Base-by-base conservation (phyloP, 2,329 filamentous ascomycete species). In the Plectosphaerella cucumerina region DNA sequence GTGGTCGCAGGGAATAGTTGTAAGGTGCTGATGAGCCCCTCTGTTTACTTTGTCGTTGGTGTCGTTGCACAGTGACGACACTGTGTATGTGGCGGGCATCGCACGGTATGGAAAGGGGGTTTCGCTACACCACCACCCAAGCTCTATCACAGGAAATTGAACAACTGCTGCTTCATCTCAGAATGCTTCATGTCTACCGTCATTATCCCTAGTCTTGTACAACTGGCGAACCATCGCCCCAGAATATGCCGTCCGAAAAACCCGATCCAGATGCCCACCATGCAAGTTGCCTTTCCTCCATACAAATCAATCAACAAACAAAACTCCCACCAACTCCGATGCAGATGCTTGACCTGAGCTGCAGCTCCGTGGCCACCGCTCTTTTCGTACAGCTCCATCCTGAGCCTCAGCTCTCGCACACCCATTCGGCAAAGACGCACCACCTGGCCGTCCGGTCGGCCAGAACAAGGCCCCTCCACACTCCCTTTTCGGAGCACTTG, bases 341-440 rank as follows among this genome's bases (percentile, higher is more conserved):
- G 39, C 48, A 54, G 49, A 54, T 55, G 53, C 53, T 54, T 45
- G 44, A 34, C 53, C 42, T 31, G 42, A 51, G n/a, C n/a, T 41
- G 42, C 53, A 31, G 46, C 47, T 45, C 35, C 48, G 42, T 33
- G 22, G 48, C 45, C 42, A 51, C 17, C 22, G 50, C 44, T 39
- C 44, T 33, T 11, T 51, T 53, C 53, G 31, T 45, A 43, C 41
- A 37, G 39, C 20, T 35, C 23, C 17, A 10, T 9, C 39, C 2
- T 18, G n/a, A n/a, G n/a, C 15, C 33, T 55, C 52, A 57, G 15
- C 56, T 52, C 48, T 72, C 68, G 62, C 86, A 89, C 55, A 82
- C 74, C 90, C 90, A 95, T 73, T 95, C 89, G 0, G 88, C 88
- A 75, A 94, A 94, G n/a, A 95, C 90, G 63, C 90, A 94, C 90